Conservation (phyloP, 306 rosid genomes). For the Castanospermum australe region DNA sequence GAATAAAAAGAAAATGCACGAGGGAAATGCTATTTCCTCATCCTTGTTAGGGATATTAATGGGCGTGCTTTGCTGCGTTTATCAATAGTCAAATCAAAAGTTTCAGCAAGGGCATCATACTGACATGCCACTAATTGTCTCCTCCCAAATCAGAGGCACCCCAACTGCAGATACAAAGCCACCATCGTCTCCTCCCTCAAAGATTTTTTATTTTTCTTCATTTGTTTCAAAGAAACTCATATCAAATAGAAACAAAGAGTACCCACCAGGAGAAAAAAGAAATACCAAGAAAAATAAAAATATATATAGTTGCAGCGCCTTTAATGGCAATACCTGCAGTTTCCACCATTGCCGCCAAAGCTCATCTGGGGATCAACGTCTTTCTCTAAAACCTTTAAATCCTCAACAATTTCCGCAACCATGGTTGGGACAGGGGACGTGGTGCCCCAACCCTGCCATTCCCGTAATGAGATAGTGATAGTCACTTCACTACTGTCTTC, state of each 20-base stretch:
- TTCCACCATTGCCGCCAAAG: conserved; percentile 86
- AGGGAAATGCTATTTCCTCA: background rate
- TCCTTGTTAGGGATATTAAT: background rate
- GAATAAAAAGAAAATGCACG: background rate
- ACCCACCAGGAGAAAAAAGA: background rate
- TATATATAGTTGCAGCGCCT: background rate
- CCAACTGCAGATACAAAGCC: background rate
- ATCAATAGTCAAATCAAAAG: background rate
- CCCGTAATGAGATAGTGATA: conserved; percentile 72
- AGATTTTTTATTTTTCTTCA: background rate
- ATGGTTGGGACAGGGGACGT: conserved; percentile 62
- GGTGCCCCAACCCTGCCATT: conserved; percentile 94
- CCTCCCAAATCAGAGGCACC: background rate
- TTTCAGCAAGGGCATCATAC: background rate
- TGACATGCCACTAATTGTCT: too few relatives aligned
- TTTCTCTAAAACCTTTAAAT: conserved; percentile 65
- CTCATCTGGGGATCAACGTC: conserved; percentile 58
- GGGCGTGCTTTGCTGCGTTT: too few relatives aligned
- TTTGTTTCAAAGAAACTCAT: background rate
- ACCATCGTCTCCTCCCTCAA: background rate
- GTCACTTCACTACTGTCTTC: conserved; percentile 21
- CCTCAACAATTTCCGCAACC: conserved; percentile 61
- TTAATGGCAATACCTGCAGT: conserved; percentile 50
- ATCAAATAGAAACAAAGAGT: background rate
- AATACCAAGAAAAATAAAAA: background rate